Conservation (phyloP, 148 eudicot species). For the Nepenthes gracilis region DNA sequence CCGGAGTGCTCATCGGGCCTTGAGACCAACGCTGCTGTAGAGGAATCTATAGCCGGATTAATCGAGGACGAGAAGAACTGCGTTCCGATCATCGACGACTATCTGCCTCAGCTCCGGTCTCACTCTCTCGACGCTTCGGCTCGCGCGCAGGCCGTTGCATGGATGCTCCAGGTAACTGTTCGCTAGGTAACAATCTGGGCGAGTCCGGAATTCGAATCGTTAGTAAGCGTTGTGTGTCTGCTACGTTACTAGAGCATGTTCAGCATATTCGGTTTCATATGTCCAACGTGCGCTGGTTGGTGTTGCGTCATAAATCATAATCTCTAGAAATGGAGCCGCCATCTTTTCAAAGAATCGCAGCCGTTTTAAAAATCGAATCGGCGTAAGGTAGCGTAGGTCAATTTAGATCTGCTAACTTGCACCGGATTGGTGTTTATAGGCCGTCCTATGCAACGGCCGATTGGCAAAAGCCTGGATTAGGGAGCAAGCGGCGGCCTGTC, state of each 20-base stretch:
- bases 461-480: too few species aligned
- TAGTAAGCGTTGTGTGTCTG: too few species aligned
- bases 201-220: too few species aligned
- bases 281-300: background rate
- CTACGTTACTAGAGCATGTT: background rate
- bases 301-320: too few species aligned
- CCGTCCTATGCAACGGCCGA: too few species aligned
- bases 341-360: background rate
- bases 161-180: slow-evolving; percentile 81
- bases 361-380: background rate
- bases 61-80: slow-evolving; percentile 47
- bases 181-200: background rate
- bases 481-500: too few species aligned
- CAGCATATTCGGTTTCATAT: background rate
- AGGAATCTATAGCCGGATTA: slow-evolving; percentile 57
- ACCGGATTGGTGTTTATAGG: too few species aligned
- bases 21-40: slow-evolving; percentile 15
- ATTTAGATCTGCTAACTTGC: too few species aligned
- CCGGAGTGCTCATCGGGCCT: slow-evolving; percentile 43
- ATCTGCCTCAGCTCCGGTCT: slow-evolving; percentile 11
- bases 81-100: slow-evolving; percentile 17
- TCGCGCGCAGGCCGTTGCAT: slow-evolving; percentile 53
- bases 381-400: background rate
- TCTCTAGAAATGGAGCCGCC: background rate
- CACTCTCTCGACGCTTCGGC: slow-evolving; percentile 35